Evolutionary conservation across 2,329 filamentous ascomycete species (phyloP).

Genomic region (Paramyrothecium sp.): DNA sequence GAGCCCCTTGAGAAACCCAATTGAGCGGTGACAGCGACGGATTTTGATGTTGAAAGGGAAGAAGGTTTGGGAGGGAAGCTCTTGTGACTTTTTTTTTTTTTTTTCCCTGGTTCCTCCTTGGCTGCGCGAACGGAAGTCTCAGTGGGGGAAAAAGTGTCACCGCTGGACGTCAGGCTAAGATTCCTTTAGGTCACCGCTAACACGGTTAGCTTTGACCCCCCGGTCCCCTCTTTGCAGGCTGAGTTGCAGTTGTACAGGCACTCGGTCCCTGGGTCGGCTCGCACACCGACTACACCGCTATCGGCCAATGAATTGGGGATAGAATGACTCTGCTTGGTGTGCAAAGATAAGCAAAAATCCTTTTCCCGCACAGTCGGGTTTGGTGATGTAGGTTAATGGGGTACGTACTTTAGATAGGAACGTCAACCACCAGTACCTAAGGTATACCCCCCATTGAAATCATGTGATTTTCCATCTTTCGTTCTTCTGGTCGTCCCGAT

Average conservation of each 20-base stretch:
- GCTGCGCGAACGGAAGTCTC: background rate
- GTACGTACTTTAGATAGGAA: no score
- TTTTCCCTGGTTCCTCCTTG: background rate
- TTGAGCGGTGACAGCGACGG: conserved; percentile 17
- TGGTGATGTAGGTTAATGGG: no score
- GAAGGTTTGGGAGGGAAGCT: conserved; percentile 16
- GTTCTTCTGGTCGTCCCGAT: no score
- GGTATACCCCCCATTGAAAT: no score
- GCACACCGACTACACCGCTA: background rate
- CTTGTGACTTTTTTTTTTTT: conserved; percentile 20
- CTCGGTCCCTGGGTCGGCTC: background rate
- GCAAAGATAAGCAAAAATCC: background rate
- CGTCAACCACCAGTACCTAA: no score
- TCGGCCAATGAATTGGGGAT: background rate
- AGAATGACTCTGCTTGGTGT: background rate
- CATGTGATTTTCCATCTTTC: no score
- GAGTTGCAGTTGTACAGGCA: background rate
- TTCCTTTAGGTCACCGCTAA: no score
- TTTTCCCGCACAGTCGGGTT: background rate
- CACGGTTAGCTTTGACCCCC: background rate
- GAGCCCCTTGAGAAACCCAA: conserved; percentile 26
- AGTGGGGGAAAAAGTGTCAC: background rate
- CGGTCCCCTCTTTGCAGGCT: background rate
- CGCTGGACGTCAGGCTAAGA: background rate
- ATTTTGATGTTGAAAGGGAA: conserved; percentile 15